Base-by-base conservation (phyloP, 2,329 filamentous ascomycete species). In the Ophiostoma australiae region DNA sequence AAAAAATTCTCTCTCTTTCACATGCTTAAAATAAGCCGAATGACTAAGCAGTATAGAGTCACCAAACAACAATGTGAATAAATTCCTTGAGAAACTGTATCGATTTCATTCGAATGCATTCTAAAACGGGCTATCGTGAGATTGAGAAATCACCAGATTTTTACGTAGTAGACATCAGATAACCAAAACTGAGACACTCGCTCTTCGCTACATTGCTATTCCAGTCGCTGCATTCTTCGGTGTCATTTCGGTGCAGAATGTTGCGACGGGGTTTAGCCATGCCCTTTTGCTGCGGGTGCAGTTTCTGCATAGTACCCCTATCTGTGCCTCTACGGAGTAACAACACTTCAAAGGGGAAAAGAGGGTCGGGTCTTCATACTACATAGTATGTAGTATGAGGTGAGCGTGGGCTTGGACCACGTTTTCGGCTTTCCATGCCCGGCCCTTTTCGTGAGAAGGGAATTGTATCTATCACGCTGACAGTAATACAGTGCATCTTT, bases 201-300 rank as follows among this genome's bases (percentile, higher is more conserved):
- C 65, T 37, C 37, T 37, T 67, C 65, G 35, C 35, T 67, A n/a
- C 31, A 41, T 67, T 44, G 65, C 33, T 65, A 17, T 11, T 23
- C 35, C 39, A 41, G 65, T 67, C 67, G 67, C 67, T 68, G 41
- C 67, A 55, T 52, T 68, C 31, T 55, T 68, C 67, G 67, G 67
- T 55, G 67, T 68, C 67, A 68, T 68, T 68, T 68, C 67, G 67
- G 67, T 48, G 37, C 33, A 66, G 33, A 66, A 39, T 39, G 63
- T 33, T 20, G 63, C 63, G 63, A 66, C 63, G 63, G 63, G 35
- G 23, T 63, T 63, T 33, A 8, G 23, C 58, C 27, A 17, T 63
- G 58, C 58, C n/a, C 55, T 7, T 63, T 33, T 31, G 27, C 58
- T 63, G 58, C 58, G 58, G 58, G n/a, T 58, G 52, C 8, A 27